These are phyloP conservation scores for Ophiostoma sp. DNA, from an alignment of 2,329 filamentous ascomycete species.

Conservation along the genomic window DNA sequence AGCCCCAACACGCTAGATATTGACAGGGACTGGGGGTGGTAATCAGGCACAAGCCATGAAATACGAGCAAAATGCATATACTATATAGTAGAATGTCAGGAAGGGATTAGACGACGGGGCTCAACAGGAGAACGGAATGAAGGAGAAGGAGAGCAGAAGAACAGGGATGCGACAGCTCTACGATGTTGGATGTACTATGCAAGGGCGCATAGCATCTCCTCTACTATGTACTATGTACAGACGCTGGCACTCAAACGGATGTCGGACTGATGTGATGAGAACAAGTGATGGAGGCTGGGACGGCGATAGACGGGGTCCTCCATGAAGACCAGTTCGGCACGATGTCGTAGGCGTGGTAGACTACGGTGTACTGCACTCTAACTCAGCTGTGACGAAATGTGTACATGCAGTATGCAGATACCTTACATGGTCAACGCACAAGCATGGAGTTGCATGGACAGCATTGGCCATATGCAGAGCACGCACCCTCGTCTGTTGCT, in stretches of 20 bases:
- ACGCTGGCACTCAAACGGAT: not conserved
- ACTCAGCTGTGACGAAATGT: too few relatives aligned
- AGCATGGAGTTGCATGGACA: not conserved
- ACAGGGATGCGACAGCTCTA: not conserved
- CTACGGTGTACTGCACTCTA: not conserved
- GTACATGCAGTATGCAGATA: too few relatives aligned
- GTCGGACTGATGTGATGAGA: not conserved
- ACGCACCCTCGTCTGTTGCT: not conserved
- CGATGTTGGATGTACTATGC: too few relatives aligned
- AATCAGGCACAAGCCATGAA: not conserved
- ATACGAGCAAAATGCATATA: not conserved
- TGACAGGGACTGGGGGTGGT: not conserved
- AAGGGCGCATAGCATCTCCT: not conserved
- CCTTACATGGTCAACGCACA: not conserved
- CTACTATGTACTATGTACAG: not conserved
- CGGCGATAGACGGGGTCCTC: not conserved
- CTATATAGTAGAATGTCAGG: not conserved
- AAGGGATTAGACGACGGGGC: not conserved
- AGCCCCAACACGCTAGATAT: constrained; percentile 6
- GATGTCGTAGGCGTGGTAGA: too few relatives aligned
- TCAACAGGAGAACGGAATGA: not conserved
- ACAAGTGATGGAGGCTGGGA: not conserved
- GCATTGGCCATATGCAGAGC: not conserved
- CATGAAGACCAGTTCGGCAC: not conserved
- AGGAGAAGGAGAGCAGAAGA: not conserved